phyloP scores from a whole-genome alignment of 306 rosid genomes.

The Sophora flavescens region DNA sequence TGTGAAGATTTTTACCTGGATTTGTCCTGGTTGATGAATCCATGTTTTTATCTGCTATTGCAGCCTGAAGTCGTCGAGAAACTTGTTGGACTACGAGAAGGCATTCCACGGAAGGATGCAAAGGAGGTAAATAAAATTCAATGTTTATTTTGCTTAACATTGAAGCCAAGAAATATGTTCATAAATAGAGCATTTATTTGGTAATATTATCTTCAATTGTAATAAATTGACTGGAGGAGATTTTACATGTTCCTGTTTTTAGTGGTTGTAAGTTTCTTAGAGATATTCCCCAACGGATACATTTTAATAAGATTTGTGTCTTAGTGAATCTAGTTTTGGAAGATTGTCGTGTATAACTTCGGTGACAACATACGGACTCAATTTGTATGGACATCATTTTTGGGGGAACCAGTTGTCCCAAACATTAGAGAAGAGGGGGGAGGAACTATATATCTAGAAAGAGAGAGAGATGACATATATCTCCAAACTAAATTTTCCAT shows the following conservation, averaged over 20 bases:
- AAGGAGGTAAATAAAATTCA: constrained; percentile 77
- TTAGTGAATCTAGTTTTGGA: constrained; percentile 10
- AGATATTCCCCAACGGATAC: constrained; percentile 15
- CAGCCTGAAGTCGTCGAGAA: constrained; percentile 97
- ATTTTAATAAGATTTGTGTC: not conserved
- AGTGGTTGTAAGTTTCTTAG: constrained; percentile 5
- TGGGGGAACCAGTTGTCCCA: constrained; percentile 3
- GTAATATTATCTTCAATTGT: not conserved
- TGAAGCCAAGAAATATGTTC: constrained; percentile 27
- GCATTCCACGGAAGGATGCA: constrained; percentile 98
- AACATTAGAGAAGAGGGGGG: not conserved
- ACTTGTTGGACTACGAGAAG: constrained; percentile 93
- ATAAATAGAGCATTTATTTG: constrained; percentile 31
- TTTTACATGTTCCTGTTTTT: constrained; percentile 25
- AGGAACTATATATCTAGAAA: too few species aligned
- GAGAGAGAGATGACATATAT: not conserved
- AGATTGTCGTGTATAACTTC: not conserved
- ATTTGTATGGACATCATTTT: constrained; percentile 3
- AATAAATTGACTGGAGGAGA: constrained; percentile 7
- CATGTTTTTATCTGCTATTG: constrained; percentile 46
- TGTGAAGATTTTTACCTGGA: constrained; percentile 15
- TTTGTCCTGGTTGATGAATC: constrained; percentile 28
- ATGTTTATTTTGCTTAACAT: constrained; percentile 26
- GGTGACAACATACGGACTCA: constrained; percentile 3
- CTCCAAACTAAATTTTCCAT: constrained; percentile 8